Evolutionary conservation across 2,329 filamentous ascomycete genomes (phyloP).

Genomic region (Fusarium nematophilum): DNA sequence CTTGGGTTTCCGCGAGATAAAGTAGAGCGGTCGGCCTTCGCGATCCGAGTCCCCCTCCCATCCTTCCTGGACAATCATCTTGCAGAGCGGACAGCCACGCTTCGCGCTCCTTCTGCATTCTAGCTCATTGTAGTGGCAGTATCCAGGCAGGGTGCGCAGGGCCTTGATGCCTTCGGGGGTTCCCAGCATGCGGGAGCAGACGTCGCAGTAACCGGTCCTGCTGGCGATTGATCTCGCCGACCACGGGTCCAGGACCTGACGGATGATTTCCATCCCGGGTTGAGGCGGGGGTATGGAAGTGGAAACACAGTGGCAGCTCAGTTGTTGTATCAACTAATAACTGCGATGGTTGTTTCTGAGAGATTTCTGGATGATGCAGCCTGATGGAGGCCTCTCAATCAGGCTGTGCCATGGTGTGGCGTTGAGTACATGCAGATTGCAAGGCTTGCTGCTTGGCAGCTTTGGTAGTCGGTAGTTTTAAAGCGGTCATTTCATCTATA

Average conservation of each 20-base stretch:
- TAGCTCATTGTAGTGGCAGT: not conserved
- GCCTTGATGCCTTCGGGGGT: not conserved
- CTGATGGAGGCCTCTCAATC: no score
- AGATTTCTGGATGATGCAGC: no score
- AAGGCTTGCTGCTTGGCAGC: no score
- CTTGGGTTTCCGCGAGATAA: not conserved
- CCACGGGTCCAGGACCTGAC: not conserved
- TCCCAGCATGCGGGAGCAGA: conserved; percentile 4
- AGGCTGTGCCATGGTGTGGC: no score
- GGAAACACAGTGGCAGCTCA: no score
- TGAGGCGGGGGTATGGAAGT: no score
- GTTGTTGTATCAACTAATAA: no score
- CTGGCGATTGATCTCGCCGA: not conserved
- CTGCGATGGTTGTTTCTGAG: no score
- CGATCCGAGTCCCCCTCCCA: not conserved
- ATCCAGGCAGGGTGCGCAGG: conserved; percentile 1
- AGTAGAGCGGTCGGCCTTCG: not conserved
- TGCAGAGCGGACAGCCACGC: conserved; percentile 1
- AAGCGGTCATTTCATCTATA: no score
- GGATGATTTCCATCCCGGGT: not conserved
- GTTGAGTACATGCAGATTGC: no score
- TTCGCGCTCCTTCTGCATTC: not conserved
- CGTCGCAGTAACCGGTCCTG: not conserved
- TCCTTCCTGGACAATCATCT: conserved; percentile 2
- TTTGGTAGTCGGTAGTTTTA: no score